Evolutionary conservation across 305 asterid genomes (phyloP), one percentile per base, ranked within the genome.

Genomic region (Solanum hybrid): DNA sequence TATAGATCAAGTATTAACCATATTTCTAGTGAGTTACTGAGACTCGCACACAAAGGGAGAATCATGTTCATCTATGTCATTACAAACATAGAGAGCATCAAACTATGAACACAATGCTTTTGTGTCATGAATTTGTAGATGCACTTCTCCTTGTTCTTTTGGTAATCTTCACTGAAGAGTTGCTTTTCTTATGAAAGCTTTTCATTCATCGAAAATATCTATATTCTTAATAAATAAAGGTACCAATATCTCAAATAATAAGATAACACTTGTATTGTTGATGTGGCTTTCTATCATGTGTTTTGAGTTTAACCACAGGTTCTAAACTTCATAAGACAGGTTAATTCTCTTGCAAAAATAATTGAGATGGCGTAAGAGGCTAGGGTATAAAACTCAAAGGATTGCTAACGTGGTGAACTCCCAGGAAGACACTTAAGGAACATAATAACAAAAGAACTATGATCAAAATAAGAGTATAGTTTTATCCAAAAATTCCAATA

Each of bases 311-410:
- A 61, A 61, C 28, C 73, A 20, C 11, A 7, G 11, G 73, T 8
- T 61, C 73, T 61, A 20, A 61, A 20, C 28, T 61, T 61, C 73
- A 7, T 8, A 20, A 61, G 2, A 61, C 11, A 20, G 5, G 73
- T 61, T 20, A 61, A 61, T 61, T 61, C 71, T 61, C 71, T 61
- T 20, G 26, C 11, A 61, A 61, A 61, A 61, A 61, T 7, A 20
- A 20, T 61, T 61, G 71, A 61, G 71, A 61, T 61, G 71, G 11
- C 10, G 26, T 3, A 42, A 13, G 3, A 42, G 61, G 61, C 57
- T 4, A 42, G 99, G 73, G 28, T 64, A 64, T 64, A 20, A 61
- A 64, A 64, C 73, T 64, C 28, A 64, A 64, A 64, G 71, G 73
- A 64, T 20, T 64, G 11, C 18, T 20, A 22, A 22, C 2, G 5